Conservation (phyloP, 352 stramenopile species). For the Blastocystis hominis region DNA sequence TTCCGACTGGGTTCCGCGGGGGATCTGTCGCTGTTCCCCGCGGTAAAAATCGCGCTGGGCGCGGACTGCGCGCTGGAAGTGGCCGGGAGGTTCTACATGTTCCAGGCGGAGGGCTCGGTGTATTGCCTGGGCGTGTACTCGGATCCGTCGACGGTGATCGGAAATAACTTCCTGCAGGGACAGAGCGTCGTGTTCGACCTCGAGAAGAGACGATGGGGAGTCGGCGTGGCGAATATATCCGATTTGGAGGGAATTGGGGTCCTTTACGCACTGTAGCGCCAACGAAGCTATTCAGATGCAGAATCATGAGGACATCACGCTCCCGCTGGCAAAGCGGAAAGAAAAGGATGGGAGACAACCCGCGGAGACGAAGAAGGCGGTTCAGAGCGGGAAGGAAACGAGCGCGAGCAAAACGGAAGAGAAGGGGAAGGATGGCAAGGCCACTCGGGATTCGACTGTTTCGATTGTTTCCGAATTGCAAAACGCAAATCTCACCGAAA, state of each 20-base stretch:
- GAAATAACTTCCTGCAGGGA: slow-evolving; percentile 28
- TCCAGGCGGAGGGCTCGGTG: neutral
- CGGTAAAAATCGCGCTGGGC: neutral
- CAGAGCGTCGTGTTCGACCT: slow-evolving; percentile 40
- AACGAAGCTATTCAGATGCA: neutral
- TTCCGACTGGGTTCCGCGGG: neutral
- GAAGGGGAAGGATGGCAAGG: too few species aligned
- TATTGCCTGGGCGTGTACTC: slow-evolving; percentile 24
- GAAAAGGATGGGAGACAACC: neutral
- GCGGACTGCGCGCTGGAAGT: neutral
- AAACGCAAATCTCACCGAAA: neutral
- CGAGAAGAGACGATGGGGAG: neutral
- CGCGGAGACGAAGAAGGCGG: neutral
- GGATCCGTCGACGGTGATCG: slow-evolving; percentile 47
- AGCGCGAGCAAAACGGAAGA: too few species aligned
- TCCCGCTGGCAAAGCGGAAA: neutral
- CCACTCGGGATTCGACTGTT: too few species aligned
- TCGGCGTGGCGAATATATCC: slow-evolving; percentile 5
- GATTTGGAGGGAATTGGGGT: neutral
- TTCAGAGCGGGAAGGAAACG: too few species aligned
- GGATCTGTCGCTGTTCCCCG: slow-evolving; percentile 11
- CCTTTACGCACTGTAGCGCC: neutral
- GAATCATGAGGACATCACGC: slow-evolving; percentile 5
- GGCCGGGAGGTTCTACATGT: neutral
- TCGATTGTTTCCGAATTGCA: too few species aligned